Percentiles rank a stretch among this genome's conserved stretches.
Evolutionary conservation across 768 basidiomycete genomes (phyloP).

Genomic region (Boletellus ananas): DNA sequence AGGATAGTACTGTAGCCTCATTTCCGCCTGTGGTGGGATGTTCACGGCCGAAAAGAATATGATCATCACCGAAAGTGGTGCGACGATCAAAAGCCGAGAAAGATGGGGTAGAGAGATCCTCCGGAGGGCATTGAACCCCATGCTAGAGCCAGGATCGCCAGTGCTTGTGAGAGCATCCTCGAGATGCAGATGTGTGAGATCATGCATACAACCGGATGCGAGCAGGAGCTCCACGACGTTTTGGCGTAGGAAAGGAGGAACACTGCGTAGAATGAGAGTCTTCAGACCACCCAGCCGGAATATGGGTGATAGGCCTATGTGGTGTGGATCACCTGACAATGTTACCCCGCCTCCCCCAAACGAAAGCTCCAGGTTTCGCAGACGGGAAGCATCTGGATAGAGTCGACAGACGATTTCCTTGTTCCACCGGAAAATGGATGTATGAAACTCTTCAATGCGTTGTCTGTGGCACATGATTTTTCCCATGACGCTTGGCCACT

Average conservation of each 20-base stretch:
- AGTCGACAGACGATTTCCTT: neutral
- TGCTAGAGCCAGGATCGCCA: neutral
- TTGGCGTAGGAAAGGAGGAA: conserved; percentile 21
- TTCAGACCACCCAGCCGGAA: conserved; percentile 24
- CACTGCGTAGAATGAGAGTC: conserved; percentile 30
- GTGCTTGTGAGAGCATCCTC: conserved; percentile 25
- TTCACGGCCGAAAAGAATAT: conserved; percentile 4
- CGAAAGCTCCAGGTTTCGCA: neutral
- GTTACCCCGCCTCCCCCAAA: too few relatives aligned
- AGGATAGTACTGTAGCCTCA: too few relatives aligned
- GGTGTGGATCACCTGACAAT: too few relatives aligned
- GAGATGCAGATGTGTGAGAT: conserved; percentile 32
- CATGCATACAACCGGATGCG: conserved; percentile 32
- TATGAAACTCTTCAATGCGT: neutral
- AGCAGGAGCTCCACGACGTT: conserved; percentile 28
- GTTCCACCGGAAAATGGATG: neutral
- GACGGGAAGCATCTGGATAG: neutral
- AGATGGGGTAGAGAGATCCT: conserved; percentile 1
- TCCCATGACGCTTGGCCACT: neutral
- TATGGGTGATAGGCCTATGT: too few relatives aligned
- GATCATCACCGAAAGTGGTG: conserved; percentile 5
- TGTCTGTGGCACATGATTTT: neutral
- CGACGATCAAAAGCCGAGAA: conserved; percentile 3
- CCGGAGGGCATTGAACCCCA: too few relatives aligned
- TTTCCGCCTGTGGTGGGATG: neutral